Base-by-base conservation (phyloP, 805 yeast genomes). In the Ogataea dorogensis region DNA sequence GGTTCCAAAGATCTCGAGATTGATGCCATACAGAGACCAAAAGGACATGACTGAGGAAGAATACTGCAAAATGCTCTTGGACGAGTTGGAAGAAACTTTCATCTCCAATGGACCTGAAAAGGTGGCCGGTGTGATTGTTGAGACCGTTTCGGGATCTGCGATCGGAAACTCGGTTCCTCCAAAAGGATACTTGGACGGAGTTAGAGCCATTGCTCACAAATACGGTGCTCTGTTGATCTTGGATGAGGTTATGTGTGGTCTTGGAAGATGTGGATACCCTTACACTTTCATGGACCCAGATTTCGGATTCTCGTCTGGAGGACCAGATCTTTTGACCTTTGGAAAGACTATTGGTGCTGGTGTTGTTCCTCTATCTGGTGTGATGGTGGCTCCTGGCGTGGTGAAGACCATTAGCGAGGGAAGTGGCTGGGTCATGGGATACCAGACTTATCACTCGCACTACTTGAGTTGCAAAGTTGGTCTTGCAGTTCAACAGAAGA, bases 201-300 rank as follows among this genome's bases (percentile, higher is more conserved):
- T 67, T 17, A 57, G 70, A 35, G 65, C 58, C 23, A 50, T 74
- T 21, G 69, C 77, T 49, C 69, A 70, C 54, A 73, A 73, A 50
- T 72, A 72, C 50, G 77, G 70, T 23, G 63, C 69, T 25, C 53
- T 73, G 23, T 56, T 74, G 42, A 57, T 70, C 52, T 58, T 71
- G 35, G 79, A 74, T 43, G 79, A 75, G 56, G 73, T 73, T 20
- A 71, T 73, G 77, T 71, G 75, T 48, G 79, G 79, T 19, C 65
- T 71, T 17, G 78, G 78, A 21, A 65, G 79, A 53, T 56, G 66
- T 43, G 77, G 78, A 26, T 61, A 63, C 22, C 62, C 67, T 29
- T 65, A 66, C 54, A 71, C 76, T 28, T 71, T 28, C 29, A 40
- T 39, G 43, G 34, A 44, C 29, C 48, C 48, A 19, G 44, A 44